phyloP scores from a whole-genome alignment of 2,329 filamentous ascomycete genomes.

The Zelopaecilomyces penicillatus region DNA sequence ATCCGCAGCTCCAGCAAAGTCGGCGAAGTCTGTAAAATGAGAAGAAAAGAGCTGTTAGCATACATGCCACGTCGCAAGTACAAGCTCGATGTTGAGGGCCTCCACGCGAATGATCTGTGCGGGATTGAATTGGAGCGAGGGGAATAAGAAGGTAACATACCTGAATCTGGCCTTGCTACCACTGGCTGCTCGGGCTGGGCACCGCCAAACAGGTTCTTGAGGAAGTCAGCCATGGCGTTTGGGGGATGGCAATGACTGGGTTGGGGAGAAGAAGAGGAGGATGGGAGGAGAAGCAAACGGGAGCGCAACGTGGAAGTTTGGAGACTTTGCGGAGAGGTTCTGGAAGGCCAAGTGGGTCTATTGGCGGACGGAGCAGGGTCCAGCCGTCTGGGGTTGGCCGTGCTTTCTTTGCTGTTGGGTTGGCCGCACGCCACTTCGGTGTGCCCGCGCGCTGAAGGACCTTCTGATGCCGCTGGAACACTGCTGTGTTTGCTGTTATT shows the following conservation, averaged over 20 bases:
- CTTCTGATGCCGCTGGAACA: too few relatives aligned
- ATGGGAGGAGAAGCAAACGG: slow-evolving; percentile 1
- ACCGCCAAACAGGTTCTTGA: slow-evolving; percentile 64
- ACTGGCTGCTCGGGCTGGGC: slow-evolving; percentile 43
- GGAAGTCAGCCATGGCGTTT: slow-evolving; percentile 46
- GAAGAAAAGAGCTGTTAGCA: slow-evolving; percentile 17
- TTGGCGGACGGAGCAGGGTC: too few relatives aligned
- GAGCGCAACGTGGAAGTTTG: slow-evolving; percentile 11
- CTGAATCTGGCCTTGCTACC: slow-evolving; percentile 50
- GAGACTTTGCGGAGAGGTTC: slow-evolving; percentile 3
- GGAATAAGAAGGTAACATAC: slow-evolving; percentile 35
- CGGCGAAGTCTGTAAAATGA: slow-evolving; percentile 67
- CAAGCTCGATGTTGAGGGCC: background rate
- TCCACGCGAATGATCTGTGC: slow-evolving; percentile 1
- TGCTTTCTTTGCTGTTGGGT: too few relatives aligned
- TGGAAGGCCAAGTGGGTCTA: background rate
- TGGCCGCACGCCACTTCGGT: too few relatives aligned
- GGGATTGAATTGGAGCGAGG: background rate
- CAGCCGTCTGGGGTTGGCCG: too few relatives aligned
- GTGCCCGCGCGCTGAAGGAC: too few relatives aligned
- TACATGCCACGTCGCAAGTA: background rate
- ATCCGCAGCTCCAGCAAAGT: slow-evolving; percentile 75
- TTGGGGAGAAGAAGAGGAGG: slow-evolving; percentile 11
- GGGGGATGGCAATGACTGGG: slow-evolving; percentile 14
- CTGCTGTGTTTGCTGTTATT: too few relatives aligned